Evolutionary conservation across 768 basidiomycete species (phyloP), one percentile per base, ranked within the genome.

Genomic region (Leccinum variicolor): DNA sequence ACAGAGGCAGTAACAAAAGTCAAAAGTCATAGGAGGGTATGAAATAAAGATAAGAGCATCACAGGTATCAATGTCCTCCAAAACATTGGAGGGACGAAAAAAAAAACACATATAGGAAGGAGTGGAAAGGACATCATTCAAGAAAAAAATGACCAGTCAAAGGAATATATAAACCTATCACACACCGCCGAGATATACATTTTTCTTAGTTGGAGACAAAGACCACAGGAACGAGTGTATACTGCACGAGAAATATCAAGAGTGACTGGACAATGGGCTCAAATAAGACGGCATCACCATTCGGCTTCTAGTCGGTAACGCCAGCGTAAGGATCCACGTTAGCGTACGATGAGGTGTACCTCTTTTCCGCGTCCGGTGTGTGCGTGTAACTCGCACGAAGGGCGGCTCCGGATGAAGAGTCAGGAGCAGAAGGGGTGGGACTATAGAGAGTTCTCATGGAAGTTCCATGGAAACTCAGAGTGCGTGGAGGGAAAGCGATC

Each of bases 401-500:
- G 10, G 29, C 29, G 17, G 5, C 34, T 7, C 31, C 11, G 4
- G 58, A 53, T 26, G 53, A 21, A n/a, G 54, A 28, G 14, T 67
- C 67, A 2, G 51, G 55, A 6, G 59, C 14, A n/a, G 64, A 52
- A 15, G 57, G 25, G 23, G 57, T 62, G 25, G 73, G 63, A 14
- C 64, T 56, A 47, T 73, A 73, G 33, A 73, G 66, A 3, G 62
- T 64, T 46, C 73, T 68, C 69, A 69, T 73, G 17, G 60, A 62
- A 31, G 63, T 56, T 6, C 72, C 57, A 34, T 63, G 55, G 52
- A 62, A 66, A 51, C 62, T 69, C 39, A 64, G 62, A 25, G 62
- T 52, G 23, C 66, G 73, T 2, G 61, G 45, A 11, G 71, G 71
- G 53, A 71, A 74, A 19, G 71, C 59, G 14, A 74, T 64, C 14